Base-by-base conservation (phyloP, 1,139 yeast species). In the Candida dubliniensis region DNA sequence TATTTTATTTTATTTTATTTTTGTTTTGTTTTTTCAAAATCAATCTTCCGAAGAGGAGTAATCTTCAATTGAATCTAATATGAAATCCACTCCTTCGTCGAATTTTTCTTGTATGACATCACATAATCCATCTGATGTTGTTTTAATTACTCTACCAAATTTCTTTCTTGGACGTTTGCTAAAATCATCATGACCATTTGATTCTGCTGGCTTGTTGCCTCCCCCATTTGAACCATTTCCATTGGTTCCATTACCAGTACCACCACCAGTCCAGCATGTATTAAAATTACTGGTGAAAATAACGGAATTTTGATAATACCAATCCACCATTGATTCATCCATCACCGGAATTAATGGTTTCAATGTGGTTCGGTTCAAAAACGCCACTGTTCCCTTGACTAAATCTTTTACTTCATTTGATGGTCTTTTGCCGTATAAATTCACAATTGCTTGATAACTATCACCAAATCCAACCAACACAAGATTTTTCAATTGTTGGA, bases 401-500 rank as follows among this genome's bases (percentile, higher is more conserved):
- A 77, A 51, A n/a, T 72, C 77, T 47, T 79, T 75, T 31, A 84
- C 79, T 41, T 81, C 83, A 41, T 62, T 69, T 2, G 75, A 64
- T 4, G 77, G 71, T 42, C 98, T 75, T 60, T 91, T 96, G 4
- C 96, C 96, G 43, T 87, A 80, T 29, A 93, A 69, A 63, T 91
- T 95, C 2, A 91, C 95, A 36, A 91, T 77, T 1, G 96, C 88
- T 42, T 88, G 84, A 58, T 88, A 87, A 0, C 97, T 82, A 50
- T 89, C 96, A 34, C 99, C 99, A 49, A 87, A 79, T 2, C 98
- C 98, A 32, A 91, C 77, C 59, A 93, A 82, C 0, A 89, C 84
- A 40, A 95, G 63, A 52, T 87, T 87, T 39, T 79, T 72, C 42
- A 88, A 79, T 44, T 80, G 69, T 7, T 71, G 76, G 58, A 88